phyloP scores from a whole-genome alignment of 371 early-diverging fungal species.

The Mucor mucedo region DNA sequence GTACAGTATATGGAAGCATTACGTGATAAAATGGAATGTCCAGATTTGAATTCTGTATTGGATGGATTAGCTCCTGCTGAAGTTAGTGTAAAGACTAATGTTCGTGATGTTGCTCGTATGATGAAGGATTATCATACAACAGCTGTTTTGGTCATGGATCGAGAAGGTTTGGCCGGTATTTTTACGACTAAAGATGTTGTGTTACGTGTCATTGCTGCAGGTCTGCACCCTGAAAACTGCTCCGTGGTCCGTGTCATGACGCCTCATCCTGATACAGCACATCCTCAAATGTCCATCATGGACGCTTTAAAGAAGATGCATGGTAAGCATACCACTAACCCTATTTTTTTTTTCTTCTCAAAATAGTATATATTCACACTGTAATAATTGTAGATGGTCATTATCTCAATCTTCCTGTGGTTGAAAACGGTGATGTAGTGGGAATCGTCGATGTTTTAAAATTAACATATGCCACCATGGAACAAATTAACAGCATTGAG shows the following conservation, averaged over 20 bases:
- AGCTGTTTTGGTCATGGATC: conserved; percentile 83
- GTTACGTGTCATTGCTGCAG: conserved; percentile 90
- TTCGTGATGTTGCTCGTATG: conserved; percentile 83
- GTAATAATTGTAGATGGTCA: conserved; percentile 52
- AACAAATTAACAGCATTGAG: conserved; percentile 58
- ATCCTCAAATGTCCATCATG: conserved; percentile 75
- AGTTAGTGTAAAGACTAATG: conserved; percentile 79
- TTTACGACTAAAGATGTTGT: conserved; percentile 91
- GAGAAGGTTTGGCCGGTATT: conserved; percentile 81
- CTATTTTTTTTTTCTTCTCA: too few relatives aligned
- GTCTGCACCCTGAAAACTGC: conserved; percentile 82
- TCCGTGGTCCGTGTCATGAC: conserved; percentile 93
- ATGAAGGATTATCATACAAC: conserved; percentile 87
- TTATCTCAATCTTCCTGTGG: conserved; percentile 89
- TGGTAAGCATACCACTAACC: conserved; percentile 38
- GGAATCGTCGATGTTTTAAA: conserved; percentile 92
- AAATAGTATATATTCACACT: too few relatives aligned
- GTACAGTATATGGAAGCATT: conserved; percentile 59
- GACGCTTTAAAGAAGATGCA: conserved; percentile 92
- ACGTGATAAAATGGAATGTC: conserved; percentile 81
- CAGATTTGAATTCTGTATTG: conserved; percentile 79
- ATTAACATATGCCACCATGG: conserved; percentile 78
- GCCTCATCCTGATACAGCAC: conserved; percentile 89
- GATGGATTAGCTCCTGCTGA: conserved; percentile 61
- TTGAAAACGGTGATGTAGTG: conserved; percentile 69